These are phyloP conservation scores for Fusarium multiceps DNA, from an alignment of 2,329 filamentous ascomycete genomes.

Conservation along the genomic window DNA sequence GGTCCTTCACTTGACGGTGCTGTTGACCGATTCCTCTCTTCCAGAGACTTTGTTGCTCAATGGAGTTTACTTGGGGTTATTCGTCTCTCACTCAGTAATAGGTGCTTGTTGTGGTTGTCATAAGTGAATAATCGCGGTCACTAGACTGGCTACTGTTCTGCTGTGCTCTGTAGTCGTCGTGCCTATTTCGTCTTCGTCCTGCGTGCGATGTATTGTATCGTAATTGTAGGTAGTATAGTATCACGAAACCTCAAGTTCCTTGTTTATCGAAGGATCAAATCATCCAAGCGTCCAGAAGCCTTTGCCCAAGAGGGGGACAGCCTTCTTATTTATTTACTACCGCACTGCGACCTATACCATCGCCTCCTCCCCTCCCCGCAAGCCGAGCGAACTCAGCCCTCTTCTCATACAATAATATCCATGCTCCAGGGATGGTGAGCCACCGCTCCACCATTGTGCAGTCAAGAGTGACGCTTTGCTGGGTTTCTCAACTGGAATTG, in stretches of 20 bases:
- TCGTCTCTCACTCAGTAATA: conserved; percentile 19
- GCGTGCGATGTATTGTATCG: conserved; percentile 13
- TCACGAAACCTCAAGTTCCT: conserved; percentile 24
- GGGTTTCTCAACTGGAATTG: conserved; percentile 36
- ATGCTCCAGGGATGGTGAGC: conserved; percentile 43
- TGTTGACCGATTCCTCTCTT: conserved; percentile 16
- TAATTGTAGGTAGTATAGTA: neutral
- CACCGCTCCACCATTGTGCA: conserved; percentile 39
- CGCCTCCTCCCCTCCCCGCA: conserved; percentile 35
- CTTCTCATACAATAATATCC: conserved; percentile 18
- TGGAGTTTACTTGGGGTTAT: neutral
- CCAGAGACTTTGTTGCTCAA: conserved; percentile 31
- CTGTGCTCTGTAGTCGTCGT: conserved; percentile 4
- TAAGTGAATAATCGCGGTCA: conserved; percentile 6
- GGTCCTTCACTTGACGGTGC: conserved; percentile 1
- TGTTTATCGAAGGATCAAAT: conserved; percentile 9
- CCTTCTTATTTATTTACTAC: conserved; percentile 35
- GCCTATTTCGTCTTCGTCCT: conserved; percentile 22
- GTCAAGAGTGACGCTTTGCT: conserved; percentile 28
- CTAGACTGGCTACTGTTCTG: neutral
- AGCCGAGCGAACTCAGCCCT: conserved; percentile 40
- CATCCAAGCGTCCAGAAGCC: conserved; percentile 11
- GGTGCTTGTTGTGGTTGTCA: neutral
- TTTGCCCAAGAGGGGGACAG: conserved; percentile 16
- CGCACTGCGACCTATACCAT: neutral